These are phyloP conservation scores for Prosopis cineraria DNA, from an alignment of 306 rosid species.

Conservation along the genomic window DNA sequence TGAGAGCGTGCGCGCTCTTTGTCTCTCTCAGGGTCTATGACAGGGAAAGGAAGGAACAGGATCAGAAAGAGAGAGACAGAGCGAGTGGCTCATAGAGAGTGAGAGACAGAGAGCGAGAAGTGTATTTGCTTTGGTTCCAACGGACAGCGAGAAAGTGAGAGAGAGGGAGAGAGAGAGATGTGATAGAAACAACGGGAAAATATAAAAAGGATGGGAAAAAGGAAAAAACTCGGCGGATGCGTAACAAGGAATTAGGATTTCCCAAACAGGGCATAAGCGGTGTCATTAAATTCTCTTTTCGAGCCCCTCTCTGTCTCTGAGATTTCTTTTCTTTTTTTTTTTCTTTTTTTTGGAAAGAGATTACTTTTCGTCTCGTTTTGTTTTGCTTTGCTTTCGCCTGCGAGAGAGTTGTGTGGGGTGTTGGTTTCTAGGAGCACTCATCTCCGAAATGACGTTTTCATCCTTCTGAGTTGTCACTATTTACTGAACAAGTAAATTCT, in stretches of 20 bases:
- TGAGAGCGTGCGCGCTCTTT: constrained; percentile 25
- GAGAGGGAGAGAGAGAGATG: constrained; percentile 21
- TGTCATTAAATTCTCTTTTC: background rate
- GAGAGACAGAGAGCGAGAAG: background rate
- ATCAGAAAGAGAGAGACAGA: constrained; percentile 8
- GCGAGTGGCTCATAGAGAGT: constrained; percentile 10
- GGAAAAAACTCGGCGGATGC: background rate
- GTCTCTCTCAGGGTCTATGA: constrained; percentile 35
- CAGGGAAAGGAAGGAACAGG: constrained; percentile 29
- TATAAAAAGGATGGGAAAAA: background rate
- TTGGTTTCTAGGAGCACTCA: constrained; percentile 32
- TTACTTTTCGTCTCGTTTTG: too few species aligned
- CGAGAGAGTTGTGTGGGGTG: background rate
- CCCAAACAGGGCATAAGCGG: constrained; percentile 34
- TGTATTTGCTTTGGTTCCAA: constrained; percentile 67
- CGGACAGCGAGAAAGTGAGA: constrained; percentile 52
- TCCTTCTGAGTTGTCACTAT: background rate
- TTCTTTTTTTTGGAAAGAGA: too few species aligned
- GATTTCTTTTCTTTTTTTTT: background rate
- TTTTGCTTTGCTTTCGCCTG: constrained; percentile 5
- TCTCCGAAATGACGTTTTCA: constrained; percentile 34
- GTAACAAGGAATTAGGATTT: constrained; percentile 19
- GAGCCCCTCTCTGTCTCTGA: background rate
- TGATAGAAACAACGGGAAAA: constrained; percentile 31
- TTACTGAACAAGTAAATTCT: background rate